phyloP scores from a whole-genome alignment of 495 filamentous ascomycete genomes.

The Penicillium coffeae region DNA sequence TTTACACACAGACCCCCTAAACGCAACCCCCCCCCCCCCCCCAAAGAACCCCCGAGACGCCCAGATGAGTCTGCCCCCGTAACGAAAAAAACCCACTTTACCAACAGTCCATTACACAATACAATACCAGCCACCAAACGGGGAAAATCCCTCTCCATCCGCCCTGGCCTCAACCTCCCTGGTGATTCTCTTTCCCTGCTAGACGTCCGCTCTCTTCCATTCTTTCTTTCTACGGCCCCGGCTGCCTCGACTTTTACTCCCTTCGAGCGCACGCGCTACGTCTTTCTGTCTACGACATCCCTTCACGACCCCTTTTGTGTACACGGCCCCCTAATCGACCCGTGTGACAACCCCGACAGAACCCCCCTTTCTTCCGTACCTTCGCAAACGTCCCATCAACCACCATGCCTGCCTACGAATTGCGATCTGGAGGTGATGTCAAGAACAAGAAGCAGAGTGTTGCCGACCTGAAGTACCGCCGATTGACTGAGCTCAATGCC shows the following conservation, averaged over 20 bases:
- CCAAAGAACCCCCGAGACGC: not conserved
- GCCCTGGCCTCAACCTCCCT: constrained; percentile 4
- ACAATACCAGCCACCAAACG: constrained; percentile 3
- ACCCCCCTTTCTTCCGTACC: constrained; percentile 5
- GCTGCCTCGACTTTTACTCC: not conserved
- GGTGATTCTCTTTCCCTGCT: not conserved
- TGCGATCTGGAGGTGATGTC: constrained; percentile 59
- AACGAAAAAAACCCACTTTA: not conserved
- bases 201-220: not conserved
- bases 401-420: constrained; percentile 52
- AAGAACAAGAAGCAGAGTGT: constrained; percentile 99
- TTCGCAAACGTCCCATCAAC: not conserved
- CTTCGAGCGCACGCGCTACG: not conserved
- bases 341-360: not conserved
- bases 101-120: not conserved
- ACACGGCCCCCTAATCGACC: constrained; percentile 4
- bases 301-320: constrained; percentile 1
- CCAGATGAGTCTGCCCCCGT: not conserved
- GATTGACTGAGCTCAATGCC: constrained; percentile 92
- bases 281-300: not conserved
- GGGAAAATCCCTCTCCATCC: constrained; percentile 25
- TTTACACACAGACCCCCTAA: constrained; percentile 3
- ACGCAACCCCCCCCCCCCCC: not conserved
- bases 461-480: constrained; percentile 94
- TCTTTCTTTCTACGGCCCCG: constrained; percentile 1